A percentile compares a stretch with the other conserved stretches of the same genome.
phyloP scores from a whole-genome alignment of 1,284 basidiomycete genomes.

The Athelia sp. region DNA sequence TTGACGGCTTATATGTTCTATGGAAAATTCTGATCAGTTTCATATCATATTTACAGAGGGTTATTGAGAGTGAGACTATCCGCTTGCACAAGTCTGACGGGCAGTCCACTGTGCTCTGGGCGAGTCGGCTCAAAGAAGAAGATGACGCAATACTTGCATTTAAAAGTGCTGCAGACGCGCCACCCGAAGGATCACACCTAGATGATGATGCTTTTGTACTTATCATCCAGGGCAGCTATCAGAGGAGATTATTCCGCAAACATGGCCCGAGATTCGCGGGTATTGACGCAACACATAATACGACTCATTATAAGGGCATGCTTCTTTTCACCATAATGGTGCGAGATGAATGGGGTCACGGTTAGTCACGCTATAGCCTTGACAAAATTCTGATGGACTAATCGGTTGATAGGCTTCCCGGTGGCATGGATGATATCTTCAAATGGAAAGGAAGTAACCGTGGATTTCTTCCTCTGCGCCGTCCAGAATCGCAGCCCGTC shows the following conservation, averaged over 20 bases:
- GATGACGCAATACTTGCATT: conserved; percentile 5
- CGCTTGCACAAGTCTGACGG: conserved; percentile 11
- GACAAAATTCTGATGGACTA: background rate
- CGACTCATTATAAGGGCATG: conserved; percentile 11
- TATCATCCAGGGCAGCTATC: conserved; percentile 13
- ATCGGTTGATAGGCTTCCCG: conserved; percentile 8
- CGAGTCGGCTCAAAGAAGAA: conserved; percentile 3
- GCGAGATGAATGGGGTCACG: conserved; percentile 14
- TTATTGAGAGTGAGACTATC: conserved; percentile 12
- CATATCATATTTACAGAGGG: conserved; percentile 6
- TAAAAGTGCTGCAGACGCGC: conserved; percentile 8
- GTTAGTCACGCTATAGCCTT: conserved; percentile 6
- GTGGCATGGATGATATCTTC: conserved; percentile 18
- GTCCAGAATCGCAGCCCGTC: conserved; percentile 1
- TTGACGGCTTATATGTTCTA: too few relatives aligned
- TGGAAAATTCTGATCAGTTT: background rate
- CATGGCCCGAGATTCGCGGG: conserved; percentile 10
- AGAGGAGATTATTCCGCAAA: conserved; percentile 7
- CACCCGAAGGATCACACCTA: conserved; percentile 3
- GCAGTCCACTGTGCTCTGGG: conserved; percentile 10
- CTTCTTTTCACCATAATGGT: conserved; percentile 12
- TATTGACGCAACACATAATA: conserved; percentile 18
- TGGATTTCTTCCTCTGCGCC: conserved; percentile 10
- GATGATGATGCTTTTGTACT: conserved; percentile 9
- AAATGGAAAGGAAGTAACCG: conserved; percentile 12